Conservation (phyloP, 768 basidiomycete genomes). For the Macrolepiota dolichaula region DNA sequence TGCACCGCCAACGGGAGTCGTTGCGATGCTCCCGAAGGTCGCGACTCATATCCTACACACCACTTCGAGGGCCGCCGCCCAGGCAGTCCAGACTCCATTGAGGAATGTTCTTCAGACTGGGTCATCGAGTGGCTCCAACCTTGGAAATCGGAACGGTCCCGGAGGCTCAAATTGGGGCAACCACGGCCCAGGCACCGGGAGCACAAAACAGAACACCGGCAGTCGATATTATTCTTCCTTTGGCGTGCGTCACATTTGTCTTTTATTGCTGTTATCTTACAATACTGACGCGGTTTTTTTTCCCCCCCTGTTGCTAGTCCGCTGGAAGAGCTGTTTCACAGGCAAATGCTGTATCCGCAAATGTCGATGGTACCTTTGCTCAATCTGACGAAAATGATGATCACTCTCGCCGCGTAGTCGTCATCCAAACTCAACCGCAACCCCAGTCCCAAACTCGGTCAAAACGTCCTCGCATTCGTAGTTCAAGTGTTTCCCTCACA, state of each 20-base stretch:
- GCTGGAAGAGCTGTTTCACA: constrained; percentile 72
- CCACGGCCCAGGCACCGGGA: constrained; percentile 62
- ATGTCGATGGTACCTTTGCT: constrained; percentile 41
- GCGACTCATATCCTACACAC: constrained; percentile 75
- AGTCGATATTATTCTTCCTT: constrained; percentile 69
- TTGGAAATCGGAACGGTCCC: constrained; percentile 18
- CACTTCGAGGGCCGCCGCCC: constrained; percentile 71
- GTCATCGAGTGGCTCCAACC: constrained; percentile 34
- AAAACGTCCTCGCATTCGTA: constrained; percentile 45
- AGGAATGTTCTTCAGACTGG: constrained; percentile 72
- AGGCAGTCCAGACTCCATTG: constrained; percentile 70
- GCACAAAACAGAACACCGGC: constrained; percentile 69
- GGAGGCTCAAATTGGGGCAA: constrained; percentile 41
- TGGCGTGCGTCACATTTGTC: constrained; percentile 46
- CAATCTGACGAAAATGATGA: constrained; percentile 65
- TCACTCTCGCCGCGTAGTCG: constrained; percentile 18
- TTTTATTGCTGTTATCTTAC: neutral
- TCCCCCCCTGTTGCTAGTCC: constrained; percentile 36
- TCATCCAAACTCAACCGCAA: constrained; percentile 16
- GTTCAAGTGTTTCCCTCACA: constrained; percentile 57
- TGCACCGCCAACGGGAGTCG: neutral
- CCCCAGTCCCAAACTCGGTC: constrained; percentile 22
- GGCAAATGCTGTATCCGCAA: constrained; percentile 55
- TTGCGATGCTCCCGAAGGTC: constrained; percentile 76
- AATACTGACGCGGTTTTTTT: neutral